Evolutionary conservation across 495 filamentous ascomycete genomes (phyloP), one percentile per base, ranked within the genome.

Genomic region (Amphirosellinia nigrospora): DNA sequence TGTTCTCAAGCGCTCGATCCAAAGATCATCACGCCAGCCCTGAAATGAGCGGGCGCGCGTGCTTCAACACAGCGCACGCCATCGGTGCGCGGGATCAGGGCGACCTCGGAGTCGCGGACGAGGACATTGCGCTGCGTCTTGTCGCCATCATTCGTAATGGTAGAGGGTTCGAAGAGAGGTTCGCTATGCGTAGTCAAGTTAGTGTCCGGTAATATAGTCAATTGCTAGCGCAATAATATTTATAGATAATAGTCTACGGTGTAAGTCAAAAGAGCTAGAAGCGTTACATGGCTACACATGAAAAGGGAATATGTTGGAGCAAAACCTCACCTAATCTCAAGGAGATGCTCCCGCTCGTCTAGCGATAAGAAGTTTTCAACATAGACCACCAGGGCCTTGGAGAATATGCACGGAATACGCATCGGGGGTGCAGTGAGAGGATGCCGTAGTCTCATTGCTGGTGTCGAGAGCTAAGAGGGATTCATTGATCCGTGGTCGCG

Each of bases 101-200:
- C 83, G 11, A 85, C 83, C 41, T 84, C 81, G 1, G 83, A 85
- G 75, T 85, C 82, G 30, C 83, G 80, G 50, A 84, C 69, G 32
- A 76, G 71, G 23, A 72, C 63, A 48, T 80, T 75, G n/a, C 73
- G 79, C 5, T 76, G 72, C 36, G 74, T 71, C 7, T 77, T 73
- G 6, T 71, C 66, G 45, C 78, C 81, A 66, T 83, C 75, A 70
- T 81, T 71, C 4, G 83, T 85, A 41, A 83, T 71, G 10, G 82
- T 84, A 0, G 82, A 80, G 0, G 82, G 81, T 60, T 79, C 75
- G 41, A 80, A 85, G 32, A 83, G 61, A 6, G 81, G 80, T 26
- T 80, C 78, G 68, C 81, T 83, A 36, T 26, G 58, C 34, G 28
- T n/a, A 67, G 62, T 36, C 38, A 67, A 64, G 36, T 39, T 26